Percentiles rank a stretch among this genome's conserved stretches.
phyloP scores from a whole-genome alignment of 192 early-diverging fungal genomes.

The Podila epigama region DNA sequence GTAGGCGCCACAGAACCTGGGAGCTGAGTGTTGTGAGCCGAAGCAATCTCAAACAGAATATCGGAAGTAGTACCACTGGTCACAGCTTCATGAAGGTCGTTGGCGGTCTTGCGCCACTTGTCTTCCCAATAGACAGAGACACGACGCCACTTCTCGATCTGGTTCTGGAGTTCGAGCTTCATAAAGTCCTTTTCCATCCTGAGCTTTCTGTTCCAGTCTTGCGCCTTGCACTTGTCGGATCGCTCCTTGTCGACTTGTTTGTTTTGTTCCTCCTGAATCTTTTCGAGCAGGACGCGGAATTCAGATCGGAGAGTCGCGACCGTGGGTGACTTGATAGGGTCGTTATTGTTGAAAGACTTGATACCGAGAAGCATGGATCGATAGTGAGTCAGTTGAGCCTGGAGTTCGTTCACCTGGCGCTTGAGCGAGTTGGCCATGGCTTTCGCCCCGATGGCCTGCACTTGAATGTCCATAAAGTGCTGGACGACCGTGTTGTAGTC shows the following conservation, averaged over 20 bases:
- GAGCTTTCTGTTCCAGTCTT: constrained; percentile 49
- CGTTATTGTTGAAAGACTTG: constrained; percentile 51
- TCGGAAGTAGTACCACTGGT: constrained; percentile 38
- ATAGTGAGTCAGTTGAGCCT: constrained; percentile 36
- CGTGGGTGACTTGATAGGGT: constrained; percentile 47
- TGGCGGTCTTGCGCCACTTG: constrained; percentile 43
- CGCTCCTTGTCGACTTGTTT: constrained; percentile 40
- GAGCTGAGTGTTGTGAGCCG: not conserved
- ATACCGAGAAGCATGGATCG: constrained; percentile 45
- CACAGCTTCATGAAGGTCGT: constrained; percentile 45
- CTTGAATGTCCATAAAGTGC: constrained; percentile 50
- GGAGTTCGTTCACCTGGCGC: constrained; percentile 37
- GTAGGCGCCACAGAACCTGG: too few species aligned
- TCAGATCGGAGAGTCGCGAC: constrained; percentile 41
- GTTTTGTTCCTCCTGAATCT: constrained; percentile 48
- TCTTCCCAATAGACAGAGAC: constrained; percentile 48
- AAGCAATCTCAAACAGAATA: constrained; percentile 22
- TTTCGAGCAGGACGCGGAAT: constrained; percentile 42
- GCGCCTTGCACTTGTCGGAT: constrained; percentile 39
- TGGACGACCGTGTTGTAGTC: constrained; percentile 49
- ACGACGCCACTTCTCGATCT: constrained; percentile 48
- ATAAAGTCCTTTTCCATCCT: constrained; percentile 51
- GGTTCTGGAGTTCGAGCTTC: constrained; percentile 48
- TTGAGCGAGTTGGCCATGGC: constrained; percentile 40
- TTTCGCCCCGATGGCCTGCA: constrained; percentile 47